Evolutionary conservation across 768 basidiomycete species (phyloP).

Genomic region (Termitomyces sp.): DNA sequence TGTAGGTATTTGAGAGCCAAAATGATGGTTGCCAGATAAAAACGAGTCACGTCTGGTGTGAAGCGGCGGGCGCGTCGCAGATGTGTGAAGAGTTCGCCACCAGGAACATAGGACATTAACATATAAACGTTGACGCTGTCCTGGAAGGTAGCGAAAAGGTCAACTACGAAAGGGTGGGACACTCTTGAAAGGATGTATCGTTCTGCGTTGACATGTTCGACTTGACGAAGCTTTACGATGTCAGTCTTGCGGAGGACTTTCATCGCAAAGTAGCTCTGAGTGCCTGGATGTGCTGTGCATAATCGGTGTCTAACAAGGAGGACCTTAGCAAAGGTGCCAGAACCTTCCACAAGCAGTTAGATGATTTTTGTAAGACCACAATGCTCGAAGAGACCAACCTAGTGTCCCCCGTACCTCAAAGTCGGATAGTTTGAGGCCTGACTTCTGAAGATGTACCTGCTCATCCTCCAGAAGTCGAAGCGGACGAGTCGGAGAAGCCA

Average conservation of each 20-base stretch:
- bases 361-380: not conserved
- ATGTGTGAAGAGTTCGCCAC: conserved; percentile 96
- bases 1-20: conserved; percentile 94
- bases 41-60: conserved; percentile 95
- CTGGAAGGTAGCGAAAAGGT: conserved; percentile 93
- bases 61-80: conserved; percentile 92
- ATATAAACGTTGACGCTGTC: conserved; percentile 97
- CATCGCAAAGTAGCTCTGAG: conserved; percentile 74
- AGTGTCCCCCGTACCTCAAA: conserved; percentile 79
- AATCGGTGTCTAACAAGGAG: conserved; percentile 77
- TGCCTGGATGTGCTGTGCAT: conserved; percentile 37
- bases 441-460: conserved; percentile 51
- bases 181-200: conserved; percentile 89
- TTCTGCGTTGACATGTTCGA: conserved; percentile 97
- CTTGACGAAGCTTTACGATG: conserved; percentile 86
- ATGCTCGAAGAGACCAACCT: conserved; percentile 36
- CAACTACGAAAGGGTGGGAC: conserved; percentile 93
- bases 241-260: conserved; percentile 86
- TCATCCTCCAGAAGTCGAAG: conserved; percentile 66
- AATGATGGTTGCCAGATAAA: conserved; percentile 95
- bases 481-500: conserved; percentile 31
- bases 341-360: conserved; percentile 45
- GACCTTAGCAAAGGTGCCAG: conserved; percentile 94
- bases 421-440: conserved; percentile 64
- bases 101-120: conserved; percentile 94